Evolutionary conservation across 306 rosid genomes (phyloP), one percentile per base, ranked within the genome.

Genomic region (Morella rubra): DNA sequence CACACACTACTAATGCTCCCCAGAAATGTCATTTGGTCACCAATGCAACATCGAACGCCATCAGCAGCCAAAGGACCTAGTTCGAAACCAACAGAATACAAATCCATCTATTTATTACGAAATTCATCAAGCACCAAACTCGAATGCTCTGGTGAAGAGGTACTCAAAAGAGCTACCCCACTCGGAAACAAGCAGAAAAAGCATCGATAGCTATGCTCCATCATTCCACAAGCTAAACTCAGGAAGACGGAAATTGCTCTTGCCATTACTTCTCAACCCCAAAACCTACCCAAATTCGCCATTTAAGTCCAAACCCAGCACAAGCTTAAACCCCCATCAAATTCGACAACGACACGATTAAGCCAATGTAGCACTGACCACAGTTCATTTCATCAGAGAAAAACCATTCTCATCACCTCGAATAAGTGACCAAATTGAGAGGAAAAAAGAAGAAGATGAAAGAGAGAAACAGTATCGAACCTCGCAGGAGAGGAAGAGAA

Each of bases 401-500:
- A 56, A 73, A 51, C 46, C 41, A 54, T 49, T 22, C 27, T 20
- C 74, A 66, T 18, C 32, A 66, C 58, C 61, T 75, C n/a, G 69
- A 82, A 70, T 49, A 24, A 49, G 73, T 56, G 68, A 74, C 68
- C 42, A 13, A 51, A 81, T 55, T 73, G 7, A 65, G 56, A 27
- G 54, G 80, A 6, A 8, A 58, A 42, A 40, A 68, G 54, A 18
- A 2, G 56, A 6, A 41, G 32, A 0, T 5, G 4, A 19, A 9
- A 52, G 73, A 52, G 1, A 47, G 53, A 37, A 16, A 50, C 18
- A 16, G 76, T 5, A 69, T 19, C 8, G 69, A 49, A 96, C 99
- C 99, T 91, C 83, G 87, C 60, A 55, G 91, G 92, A 77, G 98
- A 93, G 42, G 85, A 84, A 50, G 82, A 62, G 78, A 44, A 80